Percentiles rank a stretch among this genome's conserved stretches.
phyloP scores from a whole-genome alignment of 2,329 filamentous ascomycete species.

The Paraphaeosphaeria sporulosa region DNA sequence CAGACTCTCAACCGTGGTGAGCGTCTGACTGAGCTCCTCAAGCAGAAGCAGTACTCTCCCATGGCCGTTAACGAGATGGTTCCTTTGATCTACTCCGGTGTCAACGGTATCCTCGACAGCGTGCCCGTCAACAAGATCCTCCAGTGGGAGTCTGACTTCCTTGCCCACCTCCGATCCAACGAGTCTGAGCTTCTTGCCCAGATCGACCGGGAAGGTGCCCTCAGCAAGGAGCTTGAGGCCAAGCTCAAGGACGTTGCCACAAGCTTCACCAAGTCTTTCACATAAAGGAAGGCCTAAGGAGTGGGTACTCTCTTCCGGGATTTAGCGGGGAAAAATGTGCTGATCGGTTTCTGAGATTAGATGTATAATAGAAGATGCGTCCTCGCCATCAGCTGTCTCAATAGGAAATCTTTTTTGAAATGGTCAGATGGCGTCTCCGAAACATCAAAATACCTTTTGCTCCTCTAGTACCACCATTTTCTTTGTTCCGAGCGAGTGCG shows the following conservation, averaged over 20 bases:
- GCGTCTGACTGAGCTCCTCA: constrained; percentile 97
- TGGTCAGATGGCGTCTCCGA: constrained; percentile 26
- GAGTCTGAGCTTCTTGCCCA: constrained; percentile 81
- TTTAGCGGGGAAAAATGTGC: constrained; percentile 47
- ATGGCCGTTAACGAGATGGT: constrained; percentile 99
- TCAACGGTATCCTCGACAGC: constrained; percentile 91
- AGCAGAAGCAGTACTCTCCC: constrained; percentile 99
- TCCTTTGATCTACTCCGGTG: constrained; percentile 98
- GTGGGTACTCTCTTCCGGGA: constrained; percentile 48
- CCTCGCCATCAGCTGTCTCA: constrained; percentile 42
- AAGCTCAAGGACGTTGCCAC: constrained; percentile 79
- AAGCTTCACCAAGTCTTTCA: constrained; percentile 94
- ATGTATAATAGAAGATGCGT: constrained; percentile 47
- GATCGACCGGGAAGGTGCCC: constrained; percentile 93
- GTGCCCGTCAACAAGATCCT: constrained; percentile 92
- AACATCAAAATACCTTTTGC: constrained; percentile 26
- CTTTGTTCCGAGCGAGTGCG: constrained; percentile 21
- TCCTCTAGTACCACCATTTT: constrained; percentile 31
- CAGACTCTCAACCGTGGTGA: constrained; percentile 98
- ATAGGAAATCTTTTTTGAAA: constrained; percentile 34
- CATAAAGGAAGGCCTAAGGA: constrained; percentile 48
- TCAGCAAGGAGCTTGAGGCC: constrained; percentile 92
- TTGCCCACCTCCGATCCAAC: constrained; percentile 89
- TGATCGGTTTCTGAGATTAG: constrained; percentile 46
- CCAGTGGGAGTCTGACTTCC: constrained; percentile 93